These are phyloP conservation scores for Venturiaceae sp. DNA, from an alignment of 2,329 filamentous ascomycete species.

Conservation along the genomic window DNA sequence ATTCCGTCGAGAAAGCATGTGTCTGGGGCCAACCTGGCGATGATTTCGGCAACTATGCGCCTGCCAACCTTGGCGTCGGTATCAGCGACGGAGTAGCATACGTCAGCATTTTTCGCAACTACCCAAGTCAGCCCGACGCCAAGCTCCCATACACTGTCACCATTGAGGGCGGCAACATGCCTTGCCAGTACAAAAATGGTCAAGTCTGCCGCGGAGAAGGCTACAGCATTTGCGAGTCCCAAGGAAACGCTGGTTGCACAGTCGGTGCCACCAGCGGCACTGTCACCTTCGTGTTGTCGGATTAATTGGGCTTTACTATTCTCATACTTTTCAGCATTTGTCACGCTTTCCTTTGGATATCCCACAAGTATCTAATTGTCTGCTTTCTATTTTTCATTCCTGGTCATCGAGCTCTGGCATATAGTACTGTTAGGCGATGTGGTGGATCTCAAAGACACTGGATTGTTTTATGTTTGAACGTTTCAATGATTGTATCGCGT, in stretches of 20 bases:
- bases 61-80: conserved; percentile 76
- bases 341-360: neutral
- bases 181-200: conserved; percentile 59
- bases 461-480: neutral
- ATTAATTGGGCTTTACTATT: neutral
- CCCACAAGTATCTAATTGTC: neutral
- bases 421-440: neutral
- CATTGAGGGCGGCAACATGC: conserved; percentile 56
- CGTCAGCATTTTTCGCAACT: conserved; percentile 78
- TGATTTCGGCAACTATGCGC: conserved; percentile 89
- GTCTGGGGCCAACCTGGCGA: conserved; percentile 59
- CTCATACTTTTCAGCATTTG: neutral
- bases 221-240: conserved; percentile 38
- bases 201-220: conserved; percentile 45
- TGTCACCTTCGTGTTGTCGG: neutral
- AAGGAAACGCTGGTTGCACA: conserved; percentile 56
- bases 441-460: neutral
- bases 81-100: conserved; percentile 60
- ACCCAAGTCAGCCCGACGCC: conserved; percentile 55
- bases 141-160: conserved; percentile 70
- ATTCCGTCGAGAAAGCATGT: conserved; percentile 59
- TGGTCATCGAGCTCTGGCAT: neutral
- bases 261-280: conserved; percentile 32
- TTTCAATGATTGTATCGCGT: neutral
- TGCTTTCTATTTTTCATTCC: neutral